Percentiles rank a stretch among this genome's conserved stretches.
Conservation (phyloP, 768 basidiomycete genomes). For the Collybia sp. region DNA sequence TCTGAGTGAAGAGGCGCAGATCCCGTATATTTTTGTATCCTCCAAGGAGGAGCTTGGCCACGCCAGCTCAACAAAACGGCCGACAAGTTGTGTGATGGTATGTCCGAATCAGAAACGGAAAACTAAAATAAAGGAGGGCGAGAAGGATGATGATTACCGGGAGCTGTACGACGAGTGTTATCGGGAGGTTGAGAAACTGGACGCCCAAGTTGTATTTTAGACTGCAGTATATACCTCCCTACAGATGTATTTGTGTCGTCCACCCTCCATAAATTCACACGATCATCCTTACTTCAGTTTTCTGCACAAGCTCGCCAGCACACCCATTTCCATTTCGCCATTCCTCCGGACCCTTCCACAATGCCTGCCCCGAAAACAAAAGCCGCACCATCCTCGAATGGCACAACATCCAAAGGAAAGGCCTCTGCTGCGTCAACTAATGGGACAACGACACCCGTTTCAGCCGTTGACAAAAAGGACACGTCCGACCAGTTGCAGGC, state of each 20-base stretch:
- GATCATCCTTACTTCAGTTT: slow-evolving; percentile 13
- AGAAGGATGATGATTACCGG: slow-evolving; percentile 79
- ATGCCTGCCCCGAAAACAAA: slow-evolving; percentile 57
- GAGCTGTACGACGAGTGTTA: slow-evolving; percentile 85
- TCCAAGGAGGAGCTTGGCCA: slow-evolving; percentile 96
- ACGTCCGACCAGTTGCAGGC: slow-evolving; percentile 29
- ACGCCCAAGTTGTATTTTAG: slow-evolving; percentile 65
- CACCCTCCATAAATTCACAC: slow-evolving; percentile 14
- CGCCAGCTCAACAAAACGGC: slow-evolving; percentile 95
- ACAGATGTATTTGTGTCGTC: slow-evolving; percentile 7
- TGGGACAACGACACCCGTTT: slow-evolving; percentile 44
- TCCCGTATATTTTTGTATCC: slow-evolving; percentile 85
- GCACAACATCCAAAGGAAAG: slow-evolving; percentile 35
- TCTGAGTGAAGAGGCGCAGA: slow-evolving; percentile 87
- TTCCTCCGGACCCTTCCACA: slow-evolving; percentile 14
- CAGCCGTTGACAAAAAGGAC: slow-evolving; percentile 38
- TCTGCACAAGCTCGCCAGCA: slow-evolving; percentile 11
- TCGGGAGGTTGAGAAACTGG: slow-evolving; percentile 79
- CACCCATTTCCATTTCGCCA: slow-evolving; percentile 13
- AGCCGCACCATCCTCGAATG: slow-evolving; percentile 34
- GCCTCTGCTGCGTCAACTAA: slow-evolving; percentile 31
- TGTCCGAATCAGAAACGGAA: slow-evolving; percentile 80
- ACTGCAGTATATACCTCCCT: slow-evolving; percentile 2
- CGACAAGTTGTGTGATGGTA: slow-evolving; percentile 96
- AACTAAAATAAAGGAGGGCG: slow-evolving; percentile 57